Base-by-base conservation (phyloP, 768 basidiomycete genomes). In the Artomyces pyxidatus region DNA sequence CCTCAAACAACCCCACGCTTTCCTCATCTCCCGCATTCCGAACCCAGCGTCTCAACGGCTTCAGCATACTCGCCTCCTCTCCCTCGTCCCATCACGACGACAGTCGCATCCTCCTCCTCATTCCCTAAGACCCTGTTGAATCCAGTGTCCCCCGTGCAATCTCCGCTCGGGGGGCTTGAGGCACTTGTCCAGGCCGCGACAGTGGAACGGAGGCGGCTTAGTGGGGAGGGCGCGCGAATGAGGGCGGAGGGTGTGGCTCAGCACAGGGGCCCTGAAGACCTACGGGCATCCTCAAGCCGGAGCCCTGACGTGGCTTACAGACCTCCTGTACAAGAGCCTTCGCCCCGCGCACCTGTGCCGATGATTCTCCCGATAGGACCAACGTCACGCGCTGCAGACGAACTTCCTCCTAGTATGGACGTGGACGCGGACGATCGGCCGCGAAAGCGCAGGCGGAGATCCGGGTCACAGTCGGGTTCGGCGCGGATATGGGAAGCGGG, bases 181-280 rank as follows among this genome's bases (percentile, higher is more conserved):
- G 82, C 80, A 3, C 74, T 87, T 37, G 84, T 83, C 10, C 81
- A 85, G 63, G 83, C 76, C 19, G 85, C 85, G 4, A 78, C 80
- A 1, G 77, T 81, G 58, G 84, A 85, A 57, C 74, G 78, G 39
- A 70, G 75, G 28, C 66, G 81, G 25, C 69, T 85, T 43, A 63
- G 68, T 52, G 58, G 63, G 40, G 59, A 63, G 42, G 48, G 57
- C 40, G 29, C 37, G 17, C 37, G 47, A 37, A n/a, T 17, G 29
- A 35, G 32, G 25, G 43, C 32, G 32, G 17, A 8, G 30, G 43
- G n/a, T 16, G 22, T 12, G 45, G 17, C n/a, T n/a, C n/a, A n/a
- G n/a, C n/a, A n/a, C n/a, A n/a, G n/a, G n/a, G n/a, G n/a, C n/a
- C 19, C 22, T 9, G 8, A 37, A 14, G 19, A 19, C 9, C 29